These are phyloP conservation scores for Pseudevernia furfuracea DNA, from an alignment of 495 filamentous ascomycete species.

Conservation along the genomic window DNA sequence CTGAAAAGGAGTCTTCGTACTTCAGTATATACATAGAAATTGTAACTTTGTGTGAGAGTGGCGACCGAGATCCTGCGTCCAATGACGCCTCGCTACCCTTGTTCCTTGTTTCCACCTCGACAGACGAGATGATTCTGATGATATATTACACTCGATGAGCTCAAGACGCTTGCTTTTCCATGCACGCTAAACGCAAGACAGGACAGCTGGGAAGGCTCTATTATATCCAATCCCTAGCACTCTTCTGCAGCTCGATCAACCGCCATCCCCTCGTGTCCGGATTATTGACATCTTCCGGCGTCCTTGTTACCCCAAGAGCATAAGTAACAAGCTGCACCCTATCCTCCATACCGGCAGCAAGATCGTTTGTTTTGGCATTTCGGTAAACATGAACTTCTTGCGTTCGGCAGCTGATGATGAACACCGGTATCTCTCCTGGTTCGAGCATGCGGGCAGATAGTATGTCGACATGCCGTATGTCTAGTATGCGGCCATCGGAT, in stretches of 20 bases:
- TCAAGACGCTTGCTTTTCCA: constrained; percentile 13
- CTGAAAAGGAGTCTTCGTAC: neutral
- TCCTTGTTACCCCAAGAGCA: constrained; percentile 87
- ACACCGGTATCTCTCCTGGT: constrained; percentile 94
- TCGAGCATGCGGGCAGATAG: constrained; percentile 82
- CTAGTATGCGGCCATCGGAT: constrained; percentile 87
- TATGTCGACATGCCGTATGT: constrained; percentile 90
- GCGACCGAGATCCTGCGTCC: constrained; percentile 20
- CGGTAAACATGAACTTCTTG: constrained; percentile 96
- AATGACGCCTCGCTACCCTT: constrained; percentile 7
- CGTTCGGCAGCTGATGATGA: constrained; percentile 92
- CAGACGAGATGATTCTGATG: neutral
- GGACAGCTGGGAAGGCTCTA: neutral
- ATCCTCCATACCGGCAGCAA: constrained; percentile 98
- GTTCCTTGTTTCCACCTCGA: constrained; percentile 1
- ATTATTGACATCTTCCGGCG: constrained; percentile 92
- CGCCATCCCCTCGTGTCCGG: constrained; percentile 94
- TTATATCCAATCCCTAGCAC: constrained; percentile 89
- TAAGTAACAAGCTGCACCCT: constrained; percentile 97
- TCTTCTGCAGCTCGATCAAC: constrained; percentile 97
- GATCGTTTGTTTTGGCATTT: constrained; percentile 76
- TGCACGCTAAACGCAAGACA: constrained; percentile 26
- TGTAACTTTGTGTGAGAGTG: constrained; percentile 15
- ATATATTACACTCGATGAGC: constrained; percentile 14
- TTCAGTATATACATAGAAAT: constrained; percentile 6